A percentile compares a stretch with the other conserved stretches of the same genome.
Evolutionary conservation across 2,329 filamentous ascomycete genomes (phyloP).

Genomic region (Cercospora zeina): DNA sequence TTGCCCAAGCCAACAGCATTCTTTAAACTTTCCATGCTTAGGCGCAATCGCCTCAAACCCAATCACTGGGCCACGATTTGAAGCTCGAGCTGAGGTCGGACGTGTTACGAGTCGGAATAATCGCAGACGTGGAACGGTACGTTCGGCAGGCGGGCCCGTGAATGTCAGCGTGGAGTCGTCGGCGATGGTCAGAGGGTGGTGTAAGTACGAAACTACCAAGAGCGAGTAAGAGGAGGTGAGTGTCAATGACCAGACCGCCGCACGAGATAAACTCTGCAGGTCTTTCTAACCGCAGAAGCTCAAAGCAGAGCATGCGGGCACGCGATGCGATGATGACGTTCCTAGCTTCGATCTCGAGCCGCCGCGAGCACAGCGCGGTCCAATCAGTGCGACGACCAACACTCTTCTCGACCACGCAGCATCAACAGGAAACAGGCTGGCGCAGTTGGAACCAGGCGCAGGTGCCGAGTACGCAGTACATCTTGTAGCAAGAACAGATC

Average conservation of each 20-base stretch:
- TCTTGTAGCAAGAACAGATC: not conserved
- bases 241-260: constrained; percentile 6
- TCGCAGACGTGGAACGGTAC: not conserved
- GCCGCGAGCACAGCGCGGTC: constrained; percentile 1
- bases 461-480: not conserved
- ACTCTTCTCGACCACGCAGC: not conserved
- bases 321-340: constrained; percentile 12
- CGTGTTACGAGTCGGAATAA: not conserved
- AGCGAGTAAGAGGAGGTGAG: constrained; percentile 1
- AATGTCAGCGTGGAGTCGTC: not conserved
- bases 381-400: constrained; percentile 10
- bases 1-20: constrained; percentile 15
- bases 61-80: not conserved
- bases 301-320: constrained; percentile 8
- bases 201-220: not conserved
- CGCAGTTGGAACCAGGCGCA: not conserved
- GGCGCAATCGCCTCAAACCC: not conserved
- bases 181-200: not conserved
- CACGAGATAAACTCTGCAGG: constrained; percentile 11
- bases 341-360: constrained; percentile 14
- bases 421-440: constrained; percentile 14
- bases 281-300: constrained; percentile 7
- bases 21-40: constrained; percentile 20
- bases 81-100: constrained; percentile 1
- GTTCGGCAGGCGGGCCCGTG: not conserved